Conservation (phyloP, 345 rosid species). For the Gossypium arboreum region DNA sequence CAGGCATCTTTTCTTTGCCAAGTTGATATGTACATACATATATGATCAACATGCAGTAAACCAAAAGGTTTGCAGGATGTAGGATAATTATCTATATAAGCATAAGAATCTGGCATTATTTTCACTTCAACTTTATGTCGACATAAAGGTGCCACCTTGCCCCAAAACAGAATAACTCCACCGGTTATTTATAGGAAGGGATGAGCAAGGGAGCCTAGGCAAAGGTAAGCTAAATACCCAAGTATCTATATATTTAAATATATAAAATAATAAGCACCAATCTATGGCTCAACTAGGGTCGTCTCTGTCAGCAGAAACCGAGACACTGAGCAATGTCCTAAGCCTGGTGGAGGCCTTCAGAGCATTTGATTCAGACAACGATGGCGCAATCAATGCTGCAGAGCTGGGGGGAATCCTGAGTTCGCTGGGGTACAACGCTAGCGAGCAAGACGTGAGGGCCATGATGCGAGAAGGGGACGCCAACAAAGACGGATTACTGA, state of each 20-base stretch:
- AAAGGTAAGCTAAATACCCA: slow-evolving; percentile 1
- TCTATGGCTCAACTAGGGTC: slow-evolving; percentile 40
- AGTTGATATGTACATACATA: not conserved
- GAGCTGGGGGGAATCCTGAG: slow-evolving; percentile 57
- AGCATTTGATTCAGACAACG: slow-evolving; percentile 57
- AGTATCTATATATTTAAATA: not conserved
- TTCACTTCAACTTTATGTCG: slow-evolving; percentile 17
- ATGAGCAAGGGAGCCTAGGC: not conserved
- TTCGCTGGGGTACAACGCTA: slow-evolving; percentile 48
- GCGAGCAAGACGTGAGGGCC: slow-evolving; percentile 41
- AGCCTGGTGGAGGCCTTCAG: slow-evolving; percentile 52
- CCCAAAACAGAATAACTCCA: slow-evolving; percentile 15
- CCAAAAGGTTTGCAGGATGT: not conserved
- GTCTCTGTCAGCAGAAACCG: slow-evolving; percentile 36
- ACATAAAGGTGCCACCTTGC: not conserved
- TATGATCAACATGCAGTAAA: not conserved
- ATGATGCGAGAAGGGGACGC: slow-evolving; percentile 55
- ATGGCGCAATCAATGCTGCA: slow-evolving; percentile 43
- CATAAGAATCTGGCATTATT: slow-evolving; percentile 21
- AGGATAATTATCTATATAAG: slow-evolving; percentile 13
- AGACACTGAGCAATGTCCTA: slow-evolving; percentile 41
- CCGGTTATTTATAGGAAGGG: slow-evolving; percentile 5
- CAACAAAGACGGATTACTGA: slow-evolving; percentile 47
- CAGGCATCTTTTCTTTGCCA: not conserved
- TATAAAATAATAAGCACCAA: no score